These are phyloP conservation scores for Aspergillus sp. DNA, from an alignment of 2,329 filamentous ascomycete species.

Conservation along the genomic window DNA sequence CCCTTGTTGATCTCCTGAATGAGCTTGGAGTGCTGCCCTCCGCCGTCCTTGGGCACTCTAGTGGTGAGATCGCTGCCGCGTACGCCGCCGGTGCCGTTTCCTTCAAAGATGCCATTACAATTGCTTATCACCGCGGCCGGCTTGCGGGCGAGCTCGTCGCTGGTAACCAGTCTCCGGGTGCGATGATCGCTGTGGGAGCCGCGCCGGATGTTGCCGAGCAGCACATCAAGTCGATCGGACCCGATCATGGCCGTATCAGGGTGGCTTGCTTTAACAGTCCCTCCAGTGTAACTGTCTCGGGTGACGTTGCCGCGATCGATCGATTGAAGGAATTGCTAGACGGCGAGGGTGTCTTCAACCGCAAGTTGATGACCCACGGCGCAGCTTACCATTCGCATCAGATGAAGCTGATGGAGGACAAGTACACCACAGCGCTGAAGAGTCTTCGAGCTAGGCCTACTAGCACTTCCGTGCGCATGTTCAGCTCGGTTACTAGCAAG, in stretches of 20 bases:
- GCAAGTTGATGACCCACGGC: constrained; percentile 15
- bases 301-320: constrained; percentile 11
- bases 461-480: constrained; percentile 9
- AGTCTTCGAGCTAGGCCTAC: neutral
- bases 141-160: constrained; percentile 11
- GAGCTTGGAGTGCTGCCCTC: constrained; percentile 11
- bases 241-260: constrained; percentile 10
- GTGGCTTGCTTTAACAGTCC: constrained; percentile 17
- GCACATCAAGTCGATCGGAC: constrained; percentile 7
- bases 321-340: constrained; percentile 5
- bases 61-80: constrained; percentile 11
- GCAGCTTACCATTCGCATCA: constrained; percentile 15
- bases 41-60: constrained; percentile 14
- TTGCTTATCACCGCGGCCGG: constrained; percentile 12
- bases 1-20: constrained; percentile 9
- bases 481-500: constrained; percentile 12
- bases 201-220: constrained; percentile 1
- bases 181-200: constrained; percentile 10
- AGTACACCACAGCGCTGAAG: constrained; percentile 7
- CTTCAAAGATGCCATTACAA: constrained; percentile 13
- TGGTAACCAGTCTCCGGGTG: constrained; percentile 2
- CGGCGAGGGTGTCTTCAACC: constrained; percentile 10
- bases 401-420: constrained; percentile 14
- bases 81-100: constrained; percentile 11
- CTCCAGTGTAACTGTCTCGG: constrained; percentile 13